Conservation (phyloP, 495 filamentous ascomycete genomes). For the Trichoderma orchidacearum region DNA sequence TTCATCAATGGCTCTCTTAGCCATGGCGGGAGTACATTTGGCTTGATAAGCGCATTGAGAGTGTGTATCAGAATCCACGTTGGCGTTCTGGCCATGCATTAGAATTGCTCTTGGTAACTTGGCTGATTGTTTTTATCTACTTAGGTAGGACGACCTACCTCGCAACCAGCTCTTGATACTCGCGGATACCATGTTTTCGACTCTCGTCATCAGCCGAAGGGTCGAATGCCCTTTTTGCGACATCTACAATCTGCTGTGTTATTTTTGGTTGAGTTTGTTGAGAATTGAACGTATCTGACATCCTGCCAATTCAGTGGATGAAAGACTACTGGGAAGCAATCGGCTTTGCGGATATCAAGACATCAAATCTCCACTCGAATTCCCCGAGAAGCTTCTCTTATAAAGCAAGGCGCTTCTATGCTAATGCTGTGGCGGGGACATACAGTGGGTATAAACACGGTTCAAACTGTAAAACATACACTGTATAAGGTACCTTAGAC, state of each 20-base stretch:
- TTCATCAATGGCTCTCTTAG: slow-evolving; percentile 39
- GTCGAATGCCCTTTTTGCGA: slow-evolving; percentile 25
- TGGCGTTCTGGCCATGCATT: slow-evolving; percentile 22
- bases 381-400: not conserved
- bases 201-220: slow-evolving; percentile 15
- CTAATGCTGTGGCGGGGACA: too few species aligned
- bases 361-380: not conserved
- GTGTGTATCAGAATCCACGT: slow-evolving; percentile 29
- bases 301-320: not conserved
- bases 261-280: slow-evolving; percentile 12
- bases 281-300: slow-evolving; percentile 8
- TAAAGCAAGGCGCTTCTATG: too few species aligned
- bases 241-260: slow-evolving; percentile 18
- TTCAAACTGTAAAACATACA: not conserved
- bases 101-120: slow-evolving; percentile 9
- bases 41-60: slow-evolving; percentile 31
- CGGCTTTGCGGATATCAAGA: not conserved
- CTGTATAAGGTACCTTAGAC: not conserved
- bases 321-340: not conserved
- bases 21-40: slow-evolving; percentile 28
- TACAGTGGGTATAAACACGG: too few species aligned
- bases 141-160: slow-evolving; percentile 17
- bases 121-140: not conserved
- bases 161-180: slow-evolving; percentile 24
- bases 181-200: slow-evolving; percentile 15